phyloP scores from a whole-genome alignment of 2,329 filamentous ascomycete species.

The Calonectria hawksworthii region DNA sequence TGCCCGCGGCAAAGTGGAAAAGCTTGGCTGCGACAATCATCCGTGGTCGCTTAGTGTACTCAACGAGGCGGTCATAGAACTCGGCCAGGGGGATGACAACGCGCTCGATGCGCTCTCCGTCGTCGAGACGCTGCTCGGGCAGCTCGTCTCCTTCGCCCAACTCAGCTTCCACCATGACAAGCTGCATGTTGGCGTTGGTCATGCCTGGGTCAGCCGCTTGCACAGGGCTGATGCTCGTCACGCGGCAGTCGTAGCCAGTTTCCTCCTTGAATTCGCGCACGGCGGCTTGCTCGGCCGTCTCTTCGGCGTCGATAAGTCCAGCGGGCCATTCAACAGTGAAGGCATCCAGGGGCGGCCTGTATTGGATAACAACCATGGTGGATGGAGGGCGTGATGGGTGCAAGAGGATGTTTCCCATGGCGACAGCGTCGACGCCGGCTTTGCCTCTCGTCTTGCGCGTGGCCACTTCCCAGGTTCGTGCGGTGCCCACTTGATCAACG shows the following conservation, averaged over 20 bases:
- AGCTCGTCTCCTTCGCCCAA: conserved; percentile 36
- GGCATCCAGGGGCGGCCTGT: conserved; percentile 44
- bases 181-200: conserved; percentile 45
- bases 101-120: conserved; percentile 43
- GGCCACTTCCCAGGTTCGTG: conserved; percentile 45
- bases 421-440: conserved; percentile 43
- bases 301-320: conserved; percentile 43
- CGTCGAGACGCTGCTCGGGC: conserved; percentile 42
- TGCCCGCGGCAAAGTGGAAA: conserved; percentile 46
- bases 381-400: conserved; percentile 44
- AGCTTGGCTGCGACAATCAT: conserved; percentile 45
- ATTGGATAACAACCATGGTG: conserved; percentile 45
- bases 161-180: conserved; percentile 45
- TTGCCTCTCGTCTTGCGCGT: conserved; percentile 45
- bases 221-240: conserved; percentile 40
- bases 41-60: conserved; percentile 43
- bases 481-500: conserved; percentile 42
- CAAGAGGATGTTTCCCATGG: conserved; percentile 44
- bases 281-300: conserved; percentile 42
- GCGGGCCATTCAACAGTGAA: conserved; percentile 47
- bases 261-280: conserved; percentile 46
- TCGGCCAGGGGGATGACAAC: conserved; percentile 41
- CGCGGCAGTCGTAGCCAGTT: conserved; percentile 42
- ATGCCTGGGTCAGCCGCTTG: conserved; percentile 44
- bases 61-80: conserved; percentile 41